These are phyloP conservation scores for Ocimum tenuiflorum DNA, from an alignment of 257 asterid species.

Conservation along the genomic window DNA sequence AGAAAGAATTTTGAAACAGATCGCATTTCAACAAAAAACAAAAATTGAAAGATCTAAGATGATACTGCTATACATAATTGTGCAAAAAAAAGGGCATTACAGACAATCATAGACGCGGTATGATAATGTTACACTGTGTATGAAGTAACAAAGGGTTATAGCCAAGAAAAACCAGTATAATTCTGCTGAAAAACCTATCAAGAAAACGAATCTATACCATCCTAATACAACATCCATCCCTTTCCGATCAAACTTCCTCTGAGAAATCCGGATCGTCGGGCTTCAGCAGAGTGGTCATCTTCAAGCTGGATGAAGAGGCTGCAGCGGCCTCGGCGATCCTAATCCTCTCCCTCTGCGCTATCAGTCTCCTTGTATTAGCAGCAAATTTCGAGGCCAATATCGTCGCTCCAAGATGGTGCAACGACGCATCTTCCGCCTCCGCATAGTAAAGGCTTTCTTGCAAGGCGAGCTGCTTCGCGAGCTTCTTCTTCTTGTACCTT, in stretches of 20 bases:
- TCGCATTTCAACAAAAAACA: too few relatives aligned
- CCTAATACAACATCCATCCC: too few relatives aligned
- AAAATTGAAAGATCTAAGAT: too few relatives aligned
- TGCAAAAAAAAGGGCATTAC: not conserved
- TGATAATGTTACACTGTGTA: not conserved
- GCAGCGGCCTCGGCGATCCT: slow-evolving; percentile 28
- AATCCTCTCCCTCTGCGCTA: slow-evolving; percentile 26
- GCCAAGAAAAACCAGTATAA: not conserved
- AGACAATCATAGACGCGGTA: too few relatives aligned
- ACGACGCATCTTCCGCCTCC: not conserved
- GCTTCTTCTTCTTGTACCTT: slow-evolving; percentile 49
- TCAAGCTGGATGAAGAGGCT: slow-evolving; percentile 61
- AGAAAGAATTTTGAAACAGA: too few relatives aligned
- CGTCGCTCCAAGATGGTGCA: slow-evolving; percentile 59
- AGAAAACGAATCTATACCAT: slow-evolving; percentile 13
- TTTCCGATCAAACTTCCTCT: slow-evolving; percentile 38
- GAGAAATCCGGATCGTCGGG: slow-evolving; percentile 89
- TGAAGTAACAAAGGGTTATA: slow-evolving; percentile 7
- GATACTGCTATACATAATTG: not conserved
- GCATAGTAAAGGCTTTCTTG: slow-evolving; percentile 40
- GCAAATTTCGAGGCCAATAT: slow-evolving; percentile 73
- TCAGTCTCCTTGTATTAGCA: slow-evolving; percentile 60
- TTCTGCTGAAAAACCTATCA: not conserved
- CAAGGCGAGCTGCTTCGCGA: slow-evolving; percentile 48
- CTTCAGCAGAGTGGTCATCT: slow-evolving; percentile 73